Evolutionary conservation across 2,329 filamentous ascomycete genomes (phyloP), one percentile per base, ranked within the genome.

Genomic region (Sphaerostilbella broomeana): DNA sequence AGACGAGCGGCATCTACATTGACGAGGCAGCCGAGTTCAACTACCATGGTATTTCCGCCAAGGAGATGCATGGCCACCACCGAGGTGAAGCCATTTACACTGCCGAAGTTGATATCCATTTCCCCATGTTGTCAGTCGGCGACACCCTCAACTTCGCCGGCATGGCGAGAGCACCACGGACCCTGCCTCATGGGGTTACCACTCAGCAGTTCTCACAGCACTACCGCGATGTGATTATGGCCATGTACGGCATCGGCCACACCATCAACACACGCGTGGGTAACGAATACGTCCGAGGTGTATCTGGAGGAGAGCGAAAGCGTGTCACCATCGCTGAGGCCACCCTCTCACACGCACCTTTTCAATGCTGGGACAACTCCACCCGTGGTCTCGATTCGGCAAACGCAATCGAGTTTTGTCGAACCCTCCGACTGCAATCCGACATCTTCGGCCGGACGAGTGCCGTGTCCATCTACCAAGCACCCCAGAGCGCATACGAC

Each of bases 91-190:
- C 77, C 35, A 66, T 80, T 16, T 67, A 83, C 31, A 84, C 84
- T 57, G 81, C 81, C 31, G 76, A 81, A 2, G 81, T 85, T 53
- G 76, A 64, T 37, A 42, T 62, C 5, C 60, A 62, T 43, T 84
- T 82, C 47, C 76, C 81, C 1, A 75, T 78, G 2, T 61, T 86
- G 10, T 81, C 76, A 1, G 80, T 86, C 5, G 72, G 73, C 21
- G 69, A 82, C 47, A 86, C 81, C 0, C 62, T 86, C 4, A 66
- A 72, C 15, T 85, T 86, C 56, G 81, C 81, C 0, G 72, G 73
- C 0, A 62, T 64, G 4, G 60, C 75, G 43, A 77, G 75, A 54
- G 55, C 73, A 1, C 70, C 72, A 1, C 60, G 56, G 41, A 48
- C 63, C 16, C 51, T 67, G 0, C 67, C 69, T 0, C 55, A 61